phyloP scores from a whole-genome alignment of 1,284 basidiomycete genomes.

The Microbotryum violaceum region DNA sequence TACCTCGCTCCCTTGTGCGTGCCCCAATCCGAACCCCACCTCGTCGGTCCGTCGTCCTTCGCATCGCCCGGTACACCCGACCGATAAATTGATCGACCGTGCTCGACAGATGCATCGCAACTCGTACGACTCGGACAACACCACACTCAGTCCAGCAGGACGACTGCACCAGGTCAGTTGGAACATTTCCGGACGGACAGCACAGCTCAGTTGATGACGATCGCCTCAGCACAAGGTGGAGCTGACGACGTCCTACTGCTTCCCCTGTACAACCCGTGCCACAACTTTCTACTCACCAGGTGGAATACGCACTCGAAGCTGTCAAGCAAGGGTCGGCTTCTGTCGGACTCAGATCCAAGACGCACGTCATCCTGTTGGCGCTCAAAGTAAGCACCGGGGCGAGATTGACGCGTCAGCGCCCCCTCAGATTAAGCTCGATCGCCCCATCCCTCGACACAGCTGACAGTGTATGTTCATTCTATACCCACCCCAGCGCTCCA shows the following conservation, averaged over 20 bases:
- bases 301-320: slow-evolving; percentile 98
- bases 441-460: background rate
- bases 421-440: background rate
- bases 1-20: background rate
- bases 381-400: slow-evolving; percentile 59
- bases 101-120: slow-evolving; percentile 25
- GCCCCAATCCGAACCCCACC: background rate
- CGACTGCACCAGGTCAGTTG: slow-evolving; percentile 47
- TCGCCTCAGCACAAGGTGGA: background rate
- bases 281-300: slow-evolving; percentile 60
- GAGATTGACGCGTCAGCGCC: slow-evolving; percentile 1
- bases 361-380: slow-evolving; percentile 86
- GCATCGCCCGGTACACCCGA: no score
- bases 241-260: background rate
- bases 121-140: slow-evolving; percentile 51
- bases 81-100: no score
- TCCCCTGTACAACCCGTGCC: slow-evolving; percentile 4
- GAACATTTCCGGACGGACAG: no score
- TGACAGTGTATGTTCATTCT: background rate
- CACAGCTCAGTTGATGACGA: background rate
- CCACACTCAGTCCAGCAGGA: slow-evolving; percentile 87
- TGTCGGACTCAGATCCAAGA: slow-evolving; percentile 89
- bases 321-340: slow-evolving; percentile 99
- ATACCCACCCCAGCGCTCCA: slow-evolving; percentile 67
- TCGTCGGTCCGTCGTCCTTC: background rate